A percentile compares a stretch with the other conserved stretches of the same genome.
These are phyloP conservation scores for Rachicladosporium sp. DNA, from an alignment of 2,329 filamentous ascomycete species.

Conservation along the genomic window DNA sequence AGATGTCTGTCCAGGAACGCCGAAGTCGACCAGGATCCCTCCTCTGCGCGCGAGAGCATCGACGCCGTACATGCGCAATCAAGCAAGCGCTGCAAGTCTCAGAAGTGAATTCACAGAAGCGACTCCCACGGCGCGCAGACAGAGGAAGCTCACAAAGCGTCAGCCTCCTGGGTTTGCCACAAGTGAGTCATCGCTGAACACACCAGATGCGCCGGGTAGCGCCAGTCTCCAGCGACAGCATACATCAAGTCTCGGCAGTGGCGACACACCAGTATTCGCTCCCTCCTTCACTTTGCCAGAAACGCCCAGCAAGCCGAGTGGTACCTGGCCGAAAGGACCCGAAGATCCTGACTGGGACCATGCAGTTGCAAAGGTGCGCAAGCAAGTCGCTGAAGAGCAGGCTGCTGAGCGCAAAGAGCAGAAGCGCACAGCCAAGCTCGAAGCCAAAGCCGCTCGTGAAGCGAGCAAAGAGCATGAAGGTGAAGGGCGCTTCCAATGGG, in stretches of 20 bases:
- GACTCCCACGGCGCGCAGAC: too few relatives aligned
- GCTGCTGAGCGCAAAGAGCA: conserved; percentile 3
- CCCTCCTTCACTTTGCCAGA: too few relatives aligned
- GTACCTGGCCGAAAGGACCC: neutral
- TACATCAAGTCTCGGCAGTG: too few relatives aligned
- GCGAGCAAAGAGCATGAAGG: conserved; percentile 2
- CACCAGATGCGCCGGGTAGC: neutral
- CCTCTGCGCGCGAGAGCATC: too few relatives aligned
- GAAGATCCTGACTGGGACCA: conserved; percentile 1
- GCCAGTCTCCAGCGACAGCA: too few relatives aligned
- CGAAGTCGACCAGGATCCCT: too few relatives aligned
- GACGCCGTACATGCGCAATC: too few relatives aligned
- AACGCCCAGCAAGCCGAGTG: too few relatives aligned
- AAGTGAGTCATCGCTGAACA: neutral
- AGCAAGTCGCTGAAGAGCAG: conserved; percentile 1
- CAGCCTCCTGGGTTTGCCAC: conserved; percentile 4
- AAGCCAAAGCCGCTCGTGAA: conserved; percentile 1
- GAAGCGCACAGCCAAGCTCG: conserved; percentile 3
- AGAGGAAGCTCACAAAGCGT: neutral
- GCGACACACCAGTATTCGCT: too few relatives aligned
- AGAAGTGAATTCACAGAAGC: too few relatives aligned
- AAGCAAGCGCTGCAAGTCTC: too few relatives aligned
- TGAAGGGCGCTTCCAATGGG: conserved; percentile 3
- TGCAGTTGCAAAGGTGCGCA: conserved; percentile 1
- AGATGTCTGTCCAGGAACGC: too few relatives aligned